phyloP scores from a whole-genome alignment of 2,329 filamentous ascomycete species.

The Claviceps fusiformis region DNA sequence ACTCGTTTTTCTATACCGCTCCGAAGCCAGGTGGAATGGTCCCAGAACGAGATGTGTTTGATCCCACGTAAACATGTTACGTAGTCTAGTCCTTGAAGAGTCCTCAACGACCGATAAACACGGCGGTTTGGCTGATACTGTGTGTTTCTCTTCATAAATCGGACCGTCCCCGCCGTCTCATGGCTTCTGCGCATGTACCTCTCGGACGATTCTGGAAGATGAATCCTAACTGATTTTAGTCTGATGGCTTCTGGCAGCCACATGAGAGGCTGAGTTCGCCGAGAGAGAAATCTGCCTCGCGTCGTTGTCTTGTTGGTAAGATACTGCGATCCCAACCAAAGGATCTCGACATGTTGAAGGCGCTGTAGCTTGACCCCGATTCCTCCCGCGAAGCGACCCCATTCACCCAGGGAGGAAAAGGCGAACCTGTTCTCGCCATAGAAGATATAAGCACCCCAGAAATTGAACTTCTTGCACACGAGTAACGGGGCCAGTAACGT shows the following conservation, averaged over 20 bases:
- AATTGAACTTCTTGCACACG: slow-evolving; percentile 27
- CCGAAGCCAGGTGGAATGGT: slow-evolving; percentile 18
- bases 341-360: slow-evolving; percentile 29
- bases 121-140: slow-evolving; percentile 26
- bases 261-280: slow-evolving; percentile 22
- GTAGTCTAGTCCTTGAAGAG: slow-evolving; percentile 31
- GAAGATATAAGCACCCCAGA: slow-evolving; percentile 28
- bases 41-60: slow-evolving; percentile 25
- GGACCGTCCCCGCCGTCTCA: slow-evolving; percentile 16
- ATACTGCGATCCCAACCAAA: slow-evolving; percentile 26
- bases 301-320: slow-evolving; percentile 11
- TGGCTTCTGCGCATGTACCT: slow-evolving; percentile 21
- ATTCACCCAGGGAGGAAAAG: slow-evolving; percentile 40
- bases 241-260: slow-evolving; percentile 23
- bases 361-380: slow-evolving; percentile 28
- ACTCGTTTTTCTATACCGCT: slow-evolving; percentile 5
- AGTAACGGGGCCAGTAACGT: slow-evolving; percentile 23
- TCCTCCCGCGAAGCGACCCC: slow-evolving; percentile 30
- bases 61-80: slow-evolving; percentile 31
- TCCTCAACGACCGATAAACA: slow-evolving; percentile 22
- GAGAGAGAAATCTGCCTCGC: slow-evolving; percentile 18
- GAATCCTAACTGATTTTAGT: slow-evolving; percentile 26
- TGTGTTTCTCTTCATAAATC: slow-evolving; percentile 17
- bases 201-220: slow-evolving; percentile 24
- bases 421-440: slow-evolving; percentile 36